phyloP scores from a whole-genome alignment of 768 basidiomycete genomes.

The Mycena leptocephala region DNA sequence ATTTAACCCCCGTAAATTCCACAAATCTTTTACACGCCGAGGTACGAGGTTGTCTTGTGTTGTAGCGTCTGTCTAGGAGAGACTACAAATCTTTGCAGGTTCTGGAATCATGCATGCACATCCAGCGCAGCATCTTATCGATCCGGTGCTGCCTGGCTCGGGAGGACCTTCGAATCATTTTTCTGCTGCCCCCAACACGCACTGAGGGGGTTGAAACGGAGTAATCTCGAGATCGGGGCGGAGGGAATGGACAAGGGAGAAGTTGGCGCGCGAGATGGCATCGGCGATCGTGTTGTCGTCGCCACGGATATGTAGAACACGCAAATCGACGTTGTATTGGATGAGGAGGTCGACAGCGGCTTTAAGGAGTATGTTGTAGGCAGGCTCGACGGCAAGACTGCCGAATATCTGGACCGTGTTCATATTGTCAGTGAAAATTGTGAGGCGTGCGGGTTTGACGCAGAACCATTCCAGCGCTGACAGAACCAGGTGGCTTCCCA shows the following conservation, averaged over 20 bases:
- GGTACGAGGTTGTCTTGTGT: too few relatives aligned
- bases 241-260: not conserved
- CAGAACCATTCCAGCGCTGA: not conserved
- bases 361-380: too few relatives aligned
- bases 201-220: not conserved
- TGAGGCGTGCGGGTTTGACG: not conserved
- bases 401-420: conserved; percentile 50
- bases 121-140: too few relatives aligned
- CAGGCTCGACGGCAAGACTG: conserved; percentile 37
- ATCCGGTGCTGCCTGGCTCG: too few relatives aligned
- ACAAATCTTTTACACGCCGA: too few relatives aligned
- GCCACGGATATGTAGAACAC: not conserved
- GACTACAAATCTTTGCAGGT: too few relatives aligned
- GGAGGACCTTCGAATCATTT: too few relatives aligned
- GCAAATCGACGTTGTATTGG: not conserved
- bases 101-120: too few relatives aligned
- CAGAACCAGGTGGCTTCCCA: not conserved
- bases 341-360: too few relatives aligned
- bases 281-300: not conserved
- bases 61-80: too few relatives aligned
- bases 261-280: not conserved
- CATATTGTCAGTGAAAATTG: conserved; percentile 47
- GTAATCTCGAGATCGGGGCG: not conserved
- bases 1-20: too few relatives aligned
- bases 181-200: not conserved